These are phyloP conservation scores for grape (Vitis vinifera) DNA, from an alignment of 164 flowering plant species.

Conservation along the genomic window ASM3070453v1 NC_081815.1:905001-905500, in stretches of 20 bases:
- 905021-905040: constrained; percentile 92
- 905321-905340: not conserved
- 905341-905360: not conserved
- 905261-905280: too few relatives aligned
- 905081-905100: constrained; percentile 86
- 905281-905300: too few relatives aligned
- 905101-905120: too few relatives aligned
- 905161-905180: too few relatives aligned
- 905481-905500: not conserved
- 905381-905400: constrained; percentile 93
- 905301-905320: not conserved
- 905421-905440: constrained; percentile 95
- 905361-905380: constrained; percentile 6
- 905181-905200: too few relatives aligned
- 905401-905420: constrained; percentile 89
- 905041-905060: constrained; percentile 93
- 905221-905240: too few relatives aligned
- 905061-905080: constrained; percentile 71
- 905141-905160: too few relatives aligned
- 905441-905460: constrained; percentile 80
- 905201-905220: too few relatives aligned
- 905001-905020: constrained; percentile 92
- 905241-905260: too few relatives aligned
- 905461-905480: not conserved
- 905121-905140: too few relatives aligned